phyloP scores from a whole-genome alignment of 2,329 filamentous ascomycete genomes.

The Penicillium sp. region DNA sequence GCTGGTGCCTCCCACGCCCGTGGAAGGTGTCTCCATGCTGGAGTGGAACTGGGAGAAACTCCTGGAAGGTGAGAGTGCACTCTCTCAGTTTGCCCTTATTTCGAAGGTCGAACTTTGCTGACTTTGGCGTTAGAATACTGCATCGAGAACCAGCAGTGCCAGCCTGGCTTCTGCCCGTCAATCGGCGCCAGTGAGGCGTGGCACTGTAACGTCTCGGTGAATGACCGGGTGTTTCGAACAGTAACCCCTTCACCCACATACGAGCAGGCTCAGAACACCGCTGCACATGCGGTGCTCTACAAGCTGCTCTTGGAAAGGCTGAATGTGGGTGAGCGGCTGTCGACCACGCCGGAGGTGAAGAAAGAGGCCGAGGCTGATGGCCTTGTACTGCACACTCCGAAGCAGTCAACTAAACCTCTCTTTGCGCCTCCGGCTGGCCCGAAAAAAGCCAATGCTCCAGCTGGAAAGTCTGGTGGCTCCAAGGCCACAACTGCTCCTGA shows the following conservation, averaged over 20 bases:
- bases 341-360: too few species aligned
- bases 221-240: slow-evolving; percentile 13
- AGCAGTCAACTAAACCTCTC: too few species aligned
- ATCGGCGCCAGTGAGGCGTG: slow-evolving; percentile 4
- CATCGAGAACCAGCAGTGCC: neutral
- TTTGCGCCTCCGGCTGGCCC: too few species aligned
- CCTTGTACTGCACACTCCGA: too few species aligned
- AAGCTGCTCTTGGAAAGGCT: slow-evolving; percentile 14
- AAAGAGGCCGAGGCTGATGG: too few species aligned
- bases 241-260: slow-evolving; percentile 15
- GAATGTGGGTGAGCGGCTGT: too few species aligned
- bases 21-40: slow-evolving; percentile 7
- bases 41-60: slow-evolving; percentile 29
- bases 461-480: too few species aligned
- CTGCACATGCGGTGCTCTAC: slow-evolving; percentile 28
- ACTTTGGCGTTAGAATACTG: slow-evolving; percentile 23
- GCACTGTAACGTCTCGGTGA: slow-evolving; percentile 26
- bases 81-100: neutral
- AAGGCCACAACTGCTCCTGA: too few species aligned
- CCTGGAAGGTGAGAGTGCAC: slow-evolving; percentile 23
- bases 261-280: slow-evolving; percentile 25
- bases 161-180: slow-evolving; percentile 1
- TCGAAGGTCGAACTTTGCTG: neutral
- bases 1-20: slow-evolving; percentile 27
- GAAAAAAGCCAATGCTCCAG: too few species aligned